Evolutionary conservation across 1,284 basidiomycete genomes (phyloP).

Genomic region (Amylostereum areolatum): DNA sequence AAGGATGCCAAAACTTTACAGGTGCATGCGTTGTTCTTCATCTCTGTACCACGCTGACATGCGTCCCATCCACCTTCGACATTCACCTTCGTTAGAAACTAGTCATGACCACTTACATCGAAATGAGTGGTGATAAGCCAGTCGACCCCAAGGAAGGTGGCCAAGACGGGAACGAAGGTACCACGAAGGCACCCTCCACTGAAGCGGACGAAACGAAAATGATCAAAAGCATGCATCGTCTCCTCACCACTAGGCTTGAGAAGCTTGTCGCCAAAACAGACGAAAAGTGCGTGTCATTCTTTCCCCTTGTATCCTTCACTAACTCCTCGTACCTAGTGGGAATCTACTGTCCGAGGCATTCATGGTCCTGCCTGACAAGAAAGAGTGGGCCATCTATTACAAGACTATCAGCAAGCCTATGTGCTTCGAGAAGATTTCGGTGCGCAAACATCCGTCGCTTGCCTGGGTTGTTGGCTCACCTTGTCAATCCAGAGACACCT

Average conservation of each 20-base stretch:
- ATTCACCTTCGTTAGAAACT: constrained; percentile 49
- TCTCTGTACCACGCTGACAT: neutral
- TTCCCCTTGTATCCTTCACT: neutral
- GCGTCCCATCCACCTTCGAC: neutral
- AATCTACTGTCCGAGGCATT: constrained; percentile 72
- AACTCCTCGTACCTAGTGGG: constrained; percentile 36
- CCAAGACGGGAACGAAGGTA: constrained; percentile 24
- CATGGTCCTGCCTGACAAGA: constrained; percentile 77
- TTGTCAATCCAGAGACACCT: constrained; percentile 53
- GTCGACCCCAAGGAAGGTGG: constrained; percentile 33
- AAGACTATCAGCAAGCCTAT: constrained; percentile 79
- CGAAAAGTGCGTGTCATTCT: constrained; percentile 39
- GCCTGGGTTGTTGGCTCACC: constrained; percentile 10
- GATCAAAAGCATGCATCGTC: constrained; percentile 54
- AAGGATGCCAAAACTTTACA: constrained; percentile 71
- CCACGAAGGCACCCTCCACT: constrained; percentile 26
- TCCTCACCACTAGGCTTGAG: constrained; percentile 60
- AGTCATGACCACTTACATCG: constrained; percentile 55
- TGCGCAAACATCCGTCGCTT: constrained; percentile 31
- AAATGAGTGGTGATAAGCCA: constrained; percentile 41
- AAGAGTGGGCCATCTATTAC: constrained; percentile 83
- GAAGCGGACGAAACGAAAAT: constrained; percentile 45
- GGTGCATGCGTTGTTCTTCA: constrained; percentile 21
- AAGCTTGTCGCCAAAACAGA: constrained; percentile 69
- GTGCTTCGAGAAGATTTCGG: constrained; percentile 76